Evolutionary conservation across 805 yeast genomes (phyloP).

Genomic region (Sungouiozyma intestinalis): DNA sequence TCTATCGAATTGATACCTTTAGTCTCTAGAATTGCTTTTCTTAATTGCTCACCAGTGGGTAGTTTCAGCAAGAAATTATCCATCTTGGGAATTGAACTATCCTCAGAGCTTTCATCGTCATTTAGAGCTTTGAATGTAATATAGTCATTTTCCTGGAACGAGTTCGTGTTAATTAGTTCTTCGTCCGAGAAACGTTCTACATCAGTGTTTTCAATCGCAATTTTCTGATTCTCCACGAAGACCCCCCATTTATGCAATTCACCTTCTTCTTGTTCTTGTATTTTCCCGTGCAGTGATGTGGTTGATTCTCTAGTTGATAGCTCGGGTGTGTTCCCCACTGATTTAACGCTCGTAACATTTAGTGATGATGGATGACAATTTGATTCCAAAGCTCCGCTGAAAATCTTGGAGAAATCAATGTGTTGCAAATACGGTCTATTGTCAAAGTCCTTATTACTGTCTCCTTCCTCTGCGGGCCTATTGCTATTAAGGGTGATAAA

Average conservation of each 20-base stretch:
- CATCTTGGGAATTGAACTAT: neutral
- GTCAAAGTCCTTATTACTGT: neutral
- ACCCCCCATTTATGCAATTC: constrained; percentile 82
- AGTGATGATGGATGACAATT: neutral
- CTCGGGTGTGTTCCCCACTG: neutral
- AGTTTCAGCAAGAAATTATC: constrained; percentile 27
- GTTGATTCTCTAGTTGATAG: constrained; percentile 31
- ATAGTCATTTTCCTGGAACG: neutral
- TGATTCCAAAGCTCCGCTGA: neutral
- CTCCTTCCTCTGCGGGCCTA: constrained; percentile 3
- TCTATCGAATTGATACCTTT: constrained; percentile 64
- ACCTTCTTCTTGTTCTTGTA: constrained; percentile 87
- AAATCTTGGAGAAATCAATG: constrained; percentile 7
- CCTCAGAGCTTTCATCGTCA: neutral
- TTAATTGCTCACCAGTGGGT: constrained; percentile 38
- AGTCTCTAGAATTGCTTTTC: constrained; percentile 54
- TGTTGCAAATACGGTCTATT: constrained; percentile 12
- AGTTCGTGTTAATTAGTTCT: neutral
- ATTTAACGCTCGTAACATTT: constrained; percentile 5
- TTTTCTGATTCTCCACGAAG: constrained; percentile 54
- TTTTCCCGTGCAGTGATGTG: constrained; percentile 56
- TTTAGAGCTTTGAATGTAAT: neutral
- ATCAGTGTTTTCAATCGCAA: neutral
- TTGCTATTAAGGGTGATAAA: constrained; percentile 3
- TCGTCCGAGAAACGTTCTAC: neutral